A percentile compares a stretch with the other conserved stretches of the same genome.
Conservation (phyloP, 1,284 basidiomycete genomes). For the Pseudozyma sp. region DNA sequence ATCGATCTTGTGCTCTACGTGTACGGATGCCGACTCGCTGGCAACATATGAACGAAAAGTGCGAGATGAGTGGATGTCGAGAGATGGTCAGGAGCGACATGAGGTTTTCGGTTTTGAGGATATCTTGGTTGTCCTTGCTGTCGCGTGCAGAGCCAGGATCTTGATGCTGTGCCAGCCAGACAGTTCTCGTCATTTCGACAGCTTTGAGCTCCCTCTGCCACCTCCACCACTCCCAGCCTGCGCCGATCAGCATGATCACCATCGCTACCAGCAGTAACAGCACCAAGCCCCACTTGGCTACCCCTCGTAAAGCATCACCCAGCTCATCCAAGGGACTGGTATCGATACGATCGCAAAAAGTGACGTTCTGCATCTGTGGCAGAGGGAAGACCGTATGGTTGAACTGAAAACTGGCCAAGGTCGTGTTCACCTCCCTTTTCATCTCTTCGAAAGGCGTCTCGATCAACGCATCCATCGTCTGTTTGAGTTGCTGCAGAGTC, state of each 20-base stretch:
- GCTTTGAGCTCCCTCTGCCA: constrained; percentile 44
- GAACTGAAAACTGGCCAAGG: constrained; percentile 45
- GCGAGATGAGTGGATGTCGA: constrained; percentile 51
- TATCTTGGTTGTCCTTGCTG: neutral
- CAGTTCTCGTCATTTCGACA: constrained; percentile 34
- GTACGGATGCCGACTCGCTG: constrained; percentile 31
- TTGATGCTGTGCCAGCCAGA: constrained; percentile 32
- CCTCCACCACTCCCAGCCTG: constrained; percentile 45
- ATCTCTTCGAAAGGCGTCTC: constrained; percentile 53
- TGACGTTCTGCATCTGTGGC: constrained; percentile 37
- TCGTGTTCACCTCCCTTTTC: constrained; percentile 47
- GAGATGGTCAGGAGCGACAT: constrained; percentile 48
- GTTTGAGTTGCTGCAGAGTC: constrained; percentile 79
- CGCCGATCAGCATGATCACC: constrained; percentile 32
- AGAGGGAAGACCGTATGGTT: constrained; percentile 41
- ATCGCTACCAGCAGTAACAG: constrained; percentile 35
- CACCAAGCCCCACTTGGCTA: constrained; percentile 29
- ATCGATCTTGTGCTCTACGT: constrained; percentile 17
- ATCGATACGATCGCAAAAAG: constrained; percentile 53
- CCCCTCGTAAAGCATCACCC: constrained; percentile 29
- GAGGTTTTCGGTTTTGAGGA: constrained; percentile 32
- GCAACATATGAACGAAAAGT: constrained; percentile 24
- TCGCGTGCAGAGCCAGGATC: neutral
- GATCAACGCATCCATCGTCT: constrained; percentile 74
- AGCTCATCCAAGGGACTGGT: constrained; percentile 49